Evolutionary conservation across 345 rosid genomes (phyloP).

Genomic region (Viola odorata): DNA sequence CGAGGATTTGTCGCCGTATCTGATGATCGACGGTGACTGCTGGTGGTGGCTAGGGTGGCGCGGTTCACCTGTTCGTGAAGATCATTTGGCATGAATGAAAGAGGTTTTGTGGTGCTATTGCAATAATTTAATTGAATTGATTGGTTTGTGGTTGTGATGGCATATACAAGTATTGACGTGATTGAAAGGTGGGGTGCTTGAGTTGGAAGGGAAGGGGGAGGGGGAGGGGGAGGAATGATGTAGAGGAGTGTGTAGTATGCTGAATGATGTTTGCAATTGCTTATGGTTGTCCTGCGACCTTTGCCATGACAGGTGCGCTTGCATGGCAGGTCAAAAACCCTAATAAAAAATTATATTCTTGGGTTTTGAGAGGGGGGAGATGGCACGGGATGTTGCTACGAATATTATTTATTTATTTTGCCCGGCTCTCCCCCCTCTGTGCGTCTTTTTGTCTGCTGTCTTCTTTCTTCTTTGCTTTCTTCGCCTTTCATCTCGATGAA

Average conservation of each 20-base stretch:
- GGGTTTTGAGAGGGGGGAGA: constrained; percentile 27
- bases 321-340: constrained; percentile 32
- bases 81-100: neutral
- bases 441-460: neutral
- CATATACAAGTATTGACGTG: neutral
- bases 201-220: neutral
- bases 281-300: constrained; percentile 12
- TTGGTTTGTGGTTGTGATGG: neutral
- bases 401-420: neutral
- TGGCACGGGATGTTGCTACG: constrained; percentile 27
- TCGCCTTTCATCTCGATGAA: neutral
- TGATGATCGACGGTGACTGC: neutral
- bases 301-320: constrained; percentile 40
- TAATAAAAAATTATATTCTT: constrained; percentile 16
- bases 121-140: neutral
- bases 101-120: no score
- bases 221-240: neutral
- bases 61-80: neutral
- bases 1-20: neutral
- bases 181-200: neutral
- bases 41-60: neutral
- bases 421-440: constrained; percentile 38
- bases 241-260: neutral
- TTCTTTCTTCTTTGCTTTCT: no score
- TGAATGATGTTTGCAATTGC: neutral